Evolutionary conservation across 1,284 basidiomycete species (phyloP), one percentile per base, ranked within the genome.

Genomic region (Schizophyllum amplum): DNA sequence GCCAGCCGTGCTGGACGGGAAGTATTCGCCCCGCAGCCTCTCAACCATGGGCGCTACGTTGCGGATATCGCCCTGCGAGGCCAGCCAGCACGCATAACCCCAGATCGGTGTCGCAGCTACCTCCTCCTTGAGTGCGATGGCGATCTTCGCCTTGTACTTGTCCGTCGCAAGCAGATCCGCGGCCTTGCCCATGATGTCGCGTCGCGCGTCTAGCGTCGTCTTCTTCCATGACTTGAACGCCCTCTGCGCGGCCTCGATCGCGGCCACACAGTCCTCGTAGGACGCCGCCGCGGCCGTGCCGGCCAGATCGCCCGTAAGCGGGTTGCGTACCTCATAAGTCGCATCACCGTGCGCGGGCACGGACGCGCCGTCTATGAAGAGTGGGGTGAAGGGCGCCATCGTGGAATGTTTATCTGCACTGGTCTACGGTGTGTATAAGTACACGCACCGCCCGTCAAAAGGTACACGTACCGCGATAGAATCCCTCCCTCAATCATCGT

Each of bases 201-300:
- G 72, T 48, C 76, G 71, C 47, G 70, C 64, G n/a, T 63, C 59
- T n/a, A 71, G 66, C 1, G 67, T 66, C 1, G 70, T 71, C 11
- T 69, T 61, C 55, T 79, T 77, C 81, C 82, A 83, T 9, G 72
- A 66, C 49, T 69, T 68, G 67, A 81, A 80, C 1, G 81, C 80
- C 4, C 68, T 68, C 2, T 67, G 67, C 0, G 81, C 80, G 2
- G 75, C 70, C 33, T 76, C 71, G 33, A 82, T 71, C 5, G 80
- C 81, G 1, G 72, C 73, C 24, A 66, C 68, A 57, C 78, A 79
- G 61, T 82, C 80, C 21, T 71, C 70, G 23, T 66, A 68, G 7
- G 76, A 72, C 0, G 79, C 80, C 2, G 77, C 71, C 0, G 77
- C 76, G 5, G 75, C 68, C 49, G 63, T 68, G 2, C 75, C 75